Conservation (phyloP, 2,329 filamentous ascomycete genomes). For the Celoporthe dispersa region DNA sequence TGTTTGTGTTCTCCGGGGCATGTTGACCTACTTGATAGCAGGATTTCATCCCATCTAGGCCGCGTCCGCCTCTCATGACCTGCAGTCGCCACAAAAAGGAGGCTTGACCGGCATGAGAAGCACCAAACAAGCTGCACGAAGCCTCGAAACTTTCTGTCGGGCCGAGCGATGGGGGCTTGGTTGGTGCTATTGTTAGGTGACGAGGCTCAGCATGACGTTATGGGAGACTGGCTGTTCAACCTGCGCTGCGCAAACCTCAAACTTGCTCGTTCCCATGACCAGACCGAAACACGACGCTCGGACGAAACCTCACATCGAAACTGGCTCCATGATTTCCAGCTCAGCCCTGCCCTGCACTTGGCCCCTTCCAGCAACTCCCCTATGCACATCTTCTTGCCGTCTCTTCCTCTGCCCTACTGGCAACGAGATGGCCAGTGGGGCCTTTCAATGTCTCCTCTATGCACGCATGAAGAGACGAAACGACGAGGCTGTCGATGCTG, state of each 20-base stretch:
- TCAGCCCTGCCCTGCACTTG: not conserved
- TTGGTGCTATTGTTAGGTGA: not conserved
- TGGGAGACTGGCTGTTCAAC: not conserved
- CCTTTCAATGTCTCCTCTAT: not conserved
- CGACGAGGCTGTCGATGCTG: conserved; percentile 6
- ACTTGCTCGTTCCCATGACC: conserved; percentile 24
- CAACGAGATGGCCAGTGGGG: not conserved
- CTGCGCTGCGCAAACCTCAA: conserved; percentile 23
- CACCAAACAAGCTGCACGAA: conserved; percentile 12
- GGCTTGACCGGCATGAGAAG: conserved; percentile 13
- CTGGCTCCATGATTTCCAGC: conserved; percentile 9
- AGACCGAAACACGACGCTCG: conserved; percentile 26
- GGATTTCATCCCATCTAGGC: not conserved
- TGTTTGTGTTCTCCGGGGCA: not conserved
- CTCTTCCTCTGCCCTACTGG: conserved; percentile 1
- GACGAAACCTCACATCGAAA: conserved; percentile 27
- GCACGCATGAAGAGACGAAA: conserved; percentile 15
- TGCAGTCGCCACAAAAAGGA: conserved; percentile 5
- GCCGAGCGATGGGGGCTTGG: not conserved
- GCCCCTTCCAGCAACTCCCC: not conserved
- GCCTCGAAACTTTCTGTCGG: not conserved
- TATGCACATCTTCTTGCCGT: conserved; percentile 20
- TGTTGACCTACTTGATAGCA: not conserved
- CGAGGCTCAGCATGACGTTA: not conserved
- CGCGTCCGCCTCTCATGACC: not conserved